phyloP scores from a whole-genome alignment of 306 rosid genomes.

The peach (Prunus persica) region DNA sequence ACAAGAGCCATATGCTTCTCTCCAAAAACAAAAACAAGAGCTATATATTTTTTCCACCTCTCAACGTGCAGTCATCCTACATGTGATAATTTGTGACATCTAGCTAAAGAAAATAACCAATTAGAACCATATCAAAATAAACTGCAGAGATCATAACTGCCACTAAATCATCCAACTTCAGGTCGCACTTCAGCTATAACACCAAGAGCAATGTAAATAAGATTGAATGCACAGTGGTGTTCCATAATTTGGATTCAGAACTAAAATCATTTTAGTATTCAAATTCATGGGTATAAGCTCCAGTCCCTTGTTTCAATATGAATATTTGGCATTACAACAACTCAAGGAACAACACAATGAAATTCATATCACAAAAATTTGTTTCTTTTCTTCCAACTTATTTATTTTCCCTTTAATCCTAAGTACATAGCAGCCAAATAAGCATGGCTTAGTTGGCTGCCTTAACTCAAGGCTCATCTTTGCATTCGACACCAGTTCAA shows the following conservation, averaged over 20 bases:
- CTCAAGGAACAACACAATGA: not conserved
- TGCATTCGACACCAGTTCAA: not conserved
- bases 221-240: not conserved
- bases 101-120: not conserved
- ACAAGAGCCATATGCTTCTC: not conserved
- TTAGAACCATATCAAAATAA: not conserved
- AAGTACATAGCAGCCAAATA: not conserved
- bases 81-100: not conserved
- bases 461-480: not conserved
- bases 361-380: not conserved
- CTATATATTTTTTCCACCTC: not conserved
- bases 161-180: not conserved
- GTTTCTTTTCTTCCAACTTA: not conserved
- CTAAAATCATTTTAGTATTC: not conserved
- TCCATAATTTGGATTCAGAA: not conserved
- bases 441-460: too few species aligned
- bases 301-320: not conserved
- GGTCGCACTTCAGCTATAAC: not conserved
- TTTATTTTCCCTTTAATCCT: too few species aligned
- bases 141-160: not conserved
- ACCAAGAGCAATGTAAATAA: not conserved
- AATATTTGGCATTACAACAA: not conserved
- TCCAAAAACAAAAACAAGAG: not conserved
- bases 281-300: too few species aligned
- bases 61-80: not conserved